Base-by-base conservation (phyloP, 108 stramenopile genomes). In the Discostella stelligeroides region DNA sequence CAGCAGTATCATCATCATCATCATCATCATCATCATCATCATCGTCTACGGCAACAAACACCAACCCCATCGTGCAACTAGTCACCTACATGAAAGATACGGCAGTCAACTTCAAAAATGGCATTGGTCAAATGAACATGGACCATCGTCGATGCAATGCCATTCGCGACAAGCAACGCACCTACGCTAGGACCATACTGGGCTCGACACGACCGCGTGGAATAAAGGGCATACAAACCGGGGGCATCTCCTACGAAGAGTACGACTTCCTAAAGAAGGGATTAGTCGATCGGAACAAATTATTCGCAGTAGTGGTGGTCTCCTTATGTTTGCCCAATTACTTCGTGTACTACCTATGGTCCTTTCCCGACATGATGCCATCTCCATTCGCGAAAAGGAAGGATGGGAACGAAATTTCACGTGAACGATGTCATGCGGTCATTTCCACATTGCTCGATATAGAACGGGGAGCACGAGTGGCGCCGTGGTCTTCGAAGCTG, bases 331-430 rank as follows among this genome's bases (percentile, higher is more conserved):
- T 87, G 34, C 88, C 89, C 17, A 73, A 81, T 62, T 81, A 90
- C 54, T 84, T 92, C 18, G 88, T 89, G 0, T 95, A 95, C 69
- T 83, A 81, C 12, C 43, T 95, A 14, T 85, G 90, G 89, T 90
- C 88, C 24, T 86, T 86, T 65, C 91, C 94, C 38, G 80, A 87
- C 29, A 83, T 92, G 81, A 55, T 95, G 49, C 94, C 94, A 7
- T 70, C 77, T n/a, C 88, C 91, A 17, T 92, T 92, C 56, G 27
- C 72, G 7, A 82, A 85, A 49, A 70, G 66, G 1, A 82, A 87
- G 56, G 38, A 72, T 63, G 60, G 41, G 70, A 39, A 77, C 18
- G 76, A 81, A n/a, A 54, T 84, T n/a, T 77, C 83, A 5, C 71
- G 88, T 12, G 61, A 84, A 53, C 73, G 94, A 46, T 76, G 88